These are phyloP conservation scores for Arthromyces matolae DNA, from an alignment of 768 basidiomycete genomes.

Conservation along the genomic window DNA sequence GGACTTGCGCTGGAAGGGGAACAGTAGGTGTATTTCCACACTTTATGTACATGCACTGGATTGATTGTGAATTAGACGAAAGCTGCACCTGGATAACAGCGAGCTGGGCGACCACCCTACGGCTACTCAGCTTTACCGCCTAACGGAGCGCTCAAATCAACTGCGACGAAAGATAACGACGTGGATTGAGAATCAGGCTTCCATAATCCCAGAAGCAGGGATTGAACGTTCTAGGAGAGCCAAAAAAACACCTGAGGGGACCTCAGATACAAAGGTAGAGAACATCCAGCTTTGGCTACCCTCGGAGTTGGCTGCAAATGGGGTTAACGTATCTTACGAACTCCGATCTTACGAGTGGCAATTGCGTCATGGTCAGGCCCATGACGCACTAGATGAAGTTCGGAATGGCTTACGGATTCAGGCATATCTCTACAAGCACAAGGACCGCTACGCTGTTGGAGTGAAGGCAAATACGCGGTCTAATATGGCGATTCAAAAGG, in stretches of 20 bases:
- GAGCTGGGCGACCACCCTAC: conserved; percentile 1
- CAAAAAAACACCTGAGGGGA: neutral
- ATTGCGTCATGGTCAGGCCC: neutral
- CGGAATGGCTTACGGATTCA: too few relatives aligned
- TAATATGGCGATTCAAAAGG: too few relatives aligned
- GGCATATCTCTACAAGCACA: too few relatives aligned
- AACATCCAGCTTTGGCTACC: neutral
- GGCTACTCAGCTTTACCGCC: neutral
- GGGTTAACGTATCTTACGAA: neutral
- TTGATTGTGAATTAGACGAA: neutral
- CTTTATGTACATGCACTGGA: neutral
- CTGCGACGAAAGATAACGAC: neutral
- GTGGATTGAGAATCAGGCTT: neutral
- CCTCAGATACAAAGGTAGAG: neutral
- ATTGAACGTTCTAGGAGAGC: neutral
- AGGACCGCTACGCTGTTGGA: too few relatives aligned
- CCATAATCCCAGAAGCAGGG: neutral
- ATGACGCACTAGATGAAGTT: too few relatives aligned
- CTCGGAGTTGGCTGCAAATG: neutral
- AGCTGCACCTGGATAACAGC: neutral
- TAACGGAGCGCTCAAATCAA: neutral
- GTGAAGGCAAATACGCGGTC: too few relatives aligned
- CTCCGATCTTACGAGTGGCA: conserved; percentile 1
- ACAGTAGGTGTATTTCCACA: neutral
- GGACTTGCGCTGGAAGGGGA: neutral